phyloP scores from a whole-genome alignment of 495 filamentous ascomycete species.

The Xylaria castorea region DNA sequence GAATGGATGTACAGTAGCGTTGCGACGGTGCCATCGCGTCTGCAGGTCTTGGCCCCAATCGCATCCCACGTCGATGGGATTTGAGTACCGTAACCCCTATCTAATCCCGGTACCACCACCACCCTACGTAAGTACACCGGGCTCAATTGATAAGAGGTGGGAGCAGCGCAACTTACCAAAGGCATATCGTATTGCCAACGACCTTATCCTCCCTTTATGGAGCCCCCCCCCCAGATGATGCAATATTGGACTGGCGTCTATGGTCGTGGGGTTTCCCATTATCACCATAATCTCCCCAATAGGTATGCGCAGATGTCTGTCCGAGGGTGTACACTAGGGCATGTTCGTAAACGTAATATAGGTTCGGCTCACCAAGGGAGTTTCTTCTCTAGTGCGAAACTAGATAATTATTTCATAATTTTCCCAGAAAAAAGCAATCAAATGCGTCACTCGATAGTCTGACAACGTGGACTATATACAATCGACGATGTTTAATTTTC shows the following conservation, averaged over 20 bases:
- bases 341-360: conserved; percentile 10
- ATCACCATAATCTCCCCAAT: background rate
- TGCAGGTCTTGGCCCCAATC: conserved; percentile 27
- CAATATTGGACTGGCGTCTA: background rate
- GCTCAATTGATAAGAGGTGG: background rate
- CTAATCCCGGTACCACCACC: conserved; percentile 14
- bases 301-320: background rate
- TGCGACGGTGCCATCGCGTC: conserved; percentile 27
- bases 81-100: conserved; percentile 15
- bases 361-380: conserved; percentile 10
- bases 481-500: conserved; percentile 16
- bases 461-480: conserved; percentile 3
- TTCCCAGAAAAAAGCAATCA: conserved; percentile 14
- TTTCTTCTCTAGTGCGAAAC: conserved; percentile 14
- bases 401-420: conserved; percentile 7
- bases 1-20: conserved; percentile 17
- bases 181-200: background rate
- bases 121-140: conserved; percentile 11
- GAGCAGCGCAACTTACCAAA: background rate
- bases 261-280: conserved; percentile 1
- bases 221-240: background rate
- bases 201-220: conserved; percentile 1
- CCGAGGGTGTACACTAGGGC: background rate
- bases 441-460: conserved; percentile 8
- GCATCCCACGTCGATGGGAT: conserved; percentile 10